Percentiles rank a stretch among this genome's conserved stretches.
phyloP scores from a whole-genome alignment of 164 flowering plant species.

The Tetrastigma voinierianum region DNA sequence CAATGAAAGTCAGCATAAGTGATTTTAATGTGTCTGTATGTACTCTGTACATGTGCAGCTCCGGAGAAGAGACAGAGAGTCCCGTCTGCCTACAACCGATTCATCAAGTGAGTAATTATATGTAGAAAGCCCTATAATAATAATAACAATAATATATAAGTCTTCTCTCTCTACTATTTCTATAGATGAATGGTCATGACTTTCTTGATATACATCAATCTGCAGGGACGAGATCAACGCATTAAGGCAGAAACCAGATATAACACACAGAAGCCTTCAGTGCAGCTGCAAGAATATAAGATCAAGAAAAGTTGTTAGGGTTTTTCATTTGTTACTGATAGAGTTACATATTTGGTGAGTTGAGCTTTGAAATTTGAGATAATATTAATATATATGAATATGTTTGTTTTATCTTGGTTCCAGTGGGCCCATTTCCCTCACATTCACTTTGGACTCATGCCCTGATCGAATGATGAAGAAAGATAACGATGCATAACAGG shows the following conservation, averaged over 20 bases:
- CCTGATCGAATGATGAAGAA: constrained; percentile 59
- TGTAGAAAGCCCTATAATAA: not conserved
- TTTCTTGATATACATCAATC: too few relatives aligned
- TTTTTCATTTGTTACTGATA: constrained; percentile 8
- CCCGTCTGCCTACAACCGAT: constrained; percentile 78
- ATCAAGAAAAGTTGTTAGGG: not conserved
- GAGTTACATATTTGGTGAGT: not conserved
- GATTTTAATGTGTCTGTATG: constrained; percentile 27
- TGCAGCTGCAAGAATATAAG: constrained; percentile 42
- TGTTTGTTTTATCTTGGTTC: constrained; percentile 7
- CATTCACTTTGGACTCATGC: constrained; percentile 40
- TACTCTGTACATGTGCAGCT: constrained; percentile 37
- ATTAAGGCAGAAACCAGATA: constrained; percentile 24
- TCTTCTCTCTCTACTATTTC: not conserved
- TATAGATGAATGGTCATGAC: not conserved
- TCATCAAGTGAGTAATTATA: constrained; percentile 59
- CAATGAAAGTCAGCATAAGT: constrained; percentile 13
- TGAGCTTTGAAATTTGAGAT: not conserved
- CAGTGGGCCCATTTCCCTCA: constrained; percentile 49
- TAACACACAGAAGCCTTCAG: constrained; percentile 29
- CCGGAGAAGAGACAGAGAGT: constrained; percentile 86
- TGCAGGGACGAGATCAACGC: constrained; percentile 30
- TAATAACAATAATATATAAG: too few relatives aligned
- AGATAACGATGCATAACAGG: constrained; percentile 68
- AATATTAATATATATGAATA: not conserved